These are phyloP conservation scores for Pleurotus pulmonarius DNA, from an alignment of 768 basidiomycete genomes.

Conservation along the genomic window DNA sequence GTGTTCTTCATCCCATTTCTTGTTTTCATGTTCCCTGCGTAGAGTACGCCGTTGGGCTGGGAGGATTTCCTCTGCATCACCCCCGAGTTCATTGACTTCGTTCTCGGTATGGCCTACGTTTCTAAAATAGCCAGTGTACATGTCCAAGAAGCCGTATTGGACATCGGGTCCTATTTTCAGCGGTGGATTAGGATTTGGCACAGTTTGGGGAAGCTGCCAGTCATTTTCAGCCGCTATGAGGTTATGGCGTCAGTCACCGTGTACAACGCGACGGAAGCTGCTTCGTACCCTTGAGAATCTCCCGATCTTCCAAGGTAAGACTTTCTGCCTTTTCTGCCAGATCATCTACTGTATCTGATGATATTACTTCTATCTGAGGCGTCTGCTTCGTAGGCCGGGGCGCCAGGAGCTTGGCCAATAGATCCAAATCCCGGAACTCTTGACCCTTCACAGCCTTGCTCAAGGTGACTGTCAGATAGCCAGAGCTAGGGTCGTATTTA, in stretches of 20 bases:
- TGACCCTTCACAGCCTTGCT: slow-evolving; percentile 66
- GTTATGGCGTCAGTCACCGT: background rate
- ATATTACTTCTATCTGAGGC: slow-evolving; percentile 58
- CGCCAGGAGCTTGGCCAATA: slow-evolving; percentile 73
- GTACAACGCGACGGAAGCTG: background rate
- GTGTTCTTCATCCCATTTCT: slow-evolving; percentile 81
- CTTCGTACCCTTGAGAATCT: slow-evolving; percentile 51
- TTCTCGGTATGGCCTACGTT: slow-evolving; percentile 75
- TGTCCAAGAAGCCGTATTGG: slow-evolving; percentile 74
- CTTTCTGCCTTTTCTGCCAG: background rate
- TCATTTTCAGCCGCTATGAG: slow-evolving; percentile 67
- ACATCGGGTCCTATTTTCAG: slow-evolving; percentile 39
- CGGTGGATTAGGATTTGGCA: slow-evolving; percentile 37
- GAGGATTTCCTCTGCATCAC: slow-evolving; percentile 56
- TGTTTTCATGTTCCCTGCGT: slow-evolving; percentile 61
- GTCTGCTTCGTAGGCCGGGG: slow-evolving; percentile 43
- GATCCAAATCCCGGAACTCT: slow-evolving; percentile 72
- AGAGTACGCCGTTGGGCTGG: slow-evolving; percentile 46
- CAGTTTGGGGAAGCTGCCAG: slow-evolving; percentile 71
- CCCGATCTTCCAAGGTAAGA: slow-evolving; percentile 43
- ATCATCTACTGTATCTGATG: slow-evolving; percentile 22
- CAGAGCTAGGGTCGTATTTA: slow-evolving; percentile 71
- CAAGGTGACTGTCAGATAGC: slow-evolving; percentile 71
- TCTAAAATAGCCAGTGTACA: slow-evolving; percentile 71
- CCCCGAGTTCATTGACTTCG: slow-evolving; percentile 77